Evolutionary conservation across 2,329 filamentous ascomycete species (phyloP), one percentile per base, ranked within the genome.

Genomic region (Fusarium stilboides): DNA sequence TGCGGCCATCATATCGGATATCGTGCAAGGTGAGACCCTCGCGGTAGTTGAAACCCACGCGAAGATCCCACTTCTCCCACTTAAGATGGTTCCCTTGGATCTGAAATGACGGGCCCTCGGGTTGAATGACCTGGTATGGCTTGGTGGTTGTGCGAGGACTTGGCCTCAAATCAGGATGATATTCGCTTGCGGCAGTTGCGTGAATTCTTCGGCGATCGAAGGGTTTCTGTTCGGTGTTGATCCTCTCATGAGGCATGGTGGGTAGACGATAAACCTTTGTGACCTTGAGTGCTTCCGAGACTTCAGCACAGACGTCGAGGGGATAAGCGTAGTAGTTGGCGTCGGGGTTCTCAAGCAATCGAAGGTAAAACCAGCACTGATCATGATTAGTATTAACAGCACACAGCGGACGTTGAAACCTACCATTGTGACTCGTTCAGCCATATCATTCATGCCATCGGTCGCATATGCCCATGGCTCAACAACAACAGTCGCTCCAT

Each of bases 11-110:
- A 67, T 91, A 93, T 63, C 84, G 83, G 10, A 94, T 79, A 68
- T 93, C 88, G 70, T 93, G 89, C 1, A 94, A 83, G 2, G 89
- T 89, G 4, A 88, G 84, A 15, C 91, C 91, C 75, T 93, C 91
- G 5, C 91, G 84, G 37, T 87, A 85, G 80, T 91, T 92, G 81
- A 91, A 93, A 7, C 86, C 86, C 6, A 93, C 86, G 26, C 89
- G 82, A 77, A 94, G 87, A 2, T 84, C 82, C 89, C 89, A 92
- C 73, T 90, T 88, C 75, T 89, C 86, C 87, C 87, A 89, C 36
- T 79, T 73, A 5, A 87, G 62, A 8, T 72, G 71, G 60, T 81
- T 81, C 68, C 83, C 77, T 47, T 77, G 77, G n/a, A 91, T 82
- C 2, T 79, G 58, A 49, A 79, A 79, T 0, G 77, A 79, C 1